Conservation (phyloP, 1,284 basidiomycete genomes). For the Microbotryum violaceum region DNA sequence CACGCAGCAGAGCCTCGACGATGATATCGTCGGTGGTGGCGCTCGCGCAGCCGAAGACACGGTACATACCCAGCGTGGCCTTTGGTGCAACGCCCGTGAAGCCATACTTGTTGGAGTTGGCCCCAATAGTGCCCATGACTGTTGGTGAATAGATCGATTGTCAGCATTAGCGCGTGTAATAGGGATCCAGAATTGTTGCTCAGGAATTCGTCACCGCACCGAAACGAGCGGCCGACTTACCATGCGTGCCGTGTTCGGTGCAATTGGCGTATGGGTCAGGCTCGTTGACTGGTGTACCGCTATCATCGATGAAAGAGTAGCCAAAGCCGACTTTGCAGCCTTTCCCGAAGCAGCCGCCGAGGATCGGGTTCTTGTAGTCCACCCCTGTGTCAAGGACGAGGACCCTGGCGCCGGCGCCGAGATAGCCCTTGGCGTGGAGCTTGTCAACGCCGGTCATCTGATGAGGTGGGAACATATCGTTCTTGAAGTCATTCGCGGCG, state of each 20-base stretch:
- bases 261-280: conserved; percentile 31
- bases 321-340: conserved; percentile 56
- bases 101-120: conserved; percentile 30
- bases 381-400: conserved; percentile 38
- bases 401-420: conserved; percentile 26
- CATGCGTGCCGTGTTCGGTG: conserved; percentile 16
- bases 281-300: conserved; percentile 16
- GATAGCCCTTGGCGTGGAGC: conserved; percentile 6
- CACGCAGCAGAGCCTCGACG: conserved; percentile 9
- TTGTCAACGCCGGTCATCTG: conserved; percentile 49
- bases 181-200: too few species aligned
- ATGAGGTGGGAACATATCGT: conserved; percentile 51
- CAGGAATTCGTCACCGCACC: background rate
- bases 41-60: conserved; percentile 16
- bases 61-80: conserved; percentile 31
- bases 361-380: conserved; percentile 43
- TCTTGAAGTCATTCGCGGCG: conserved; percentile 48
- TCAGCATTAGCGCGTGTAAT: background rate
- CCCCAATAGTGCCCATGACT: conserved; percentile 30
- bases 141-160: background rate
- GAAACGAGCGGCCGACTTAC: background rate
- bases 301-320: conserved; percentile 47
- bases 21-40: conserved; percentile 13
- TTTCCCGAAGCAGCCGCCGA: conserved; percentile 57
- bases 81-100: conserved; percentile 31